Base-by-base conservation (phyloP, 805 yeast species). In the Cyberlindnera mycetangii region DNA sequence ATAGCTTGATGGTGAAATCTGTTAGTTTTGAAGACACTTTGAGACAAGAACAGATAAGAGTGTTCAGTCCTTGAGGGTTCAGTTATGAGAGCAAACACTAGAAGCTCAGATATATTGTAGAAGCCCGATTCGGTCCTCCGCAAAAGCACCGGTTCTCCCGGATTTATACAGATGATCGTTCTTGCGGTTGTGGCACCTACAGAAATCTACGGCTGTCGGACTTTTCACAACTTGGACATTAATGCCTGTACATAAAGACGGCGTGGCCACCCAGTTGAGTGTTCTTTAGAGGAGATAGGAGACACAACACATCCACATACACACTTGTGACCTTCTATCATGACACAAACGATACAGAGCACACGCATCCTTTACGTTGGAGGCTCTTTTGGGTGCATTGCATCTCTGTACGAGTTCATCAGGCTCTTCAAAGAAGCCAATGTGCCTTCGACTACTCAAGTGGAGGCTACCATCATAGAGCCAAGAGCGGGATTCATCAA, bases 401-500 rank as follows among this genome's bases (percentile, higher is more conserved):
- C 68, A 2, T 64, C 67, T 4, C 28, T 68, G 21, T 54, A 58
- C 25, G 45, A 48, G 33, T 50, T 60, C 39, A 37, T 58, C n/a
- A 41, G 42, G 4, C 51, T 46, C 10, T 48, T 47, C 36, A 41
- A 30, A 7, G 49, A 54, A 9, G 35, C 32, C 4, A 32, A 27
- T 9, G 33, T 22, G 7, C 32, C 42, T 9, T 14, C 52, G 2
- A 14, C 45, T 1, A 32, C 38, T 7, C 32, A 43, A 16, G 43
- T 62, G 6, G 62, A 67, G n/a, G 54, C 67, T 15, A 55, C 56
- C 1, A 38, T 70, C n/a, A 51, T 70, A 2, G 74, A 70, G 35
- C 71, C 73, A 12, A 59, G 69, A 40, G 64, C 66, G 2, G 75
- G 75, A 7, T 66, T 69, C 43, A 56, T 70, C 44, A 70, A 70